phyloP scores from a whole-genome alignment of 148 eudicot species.

The Cornus kousa region DNA sequence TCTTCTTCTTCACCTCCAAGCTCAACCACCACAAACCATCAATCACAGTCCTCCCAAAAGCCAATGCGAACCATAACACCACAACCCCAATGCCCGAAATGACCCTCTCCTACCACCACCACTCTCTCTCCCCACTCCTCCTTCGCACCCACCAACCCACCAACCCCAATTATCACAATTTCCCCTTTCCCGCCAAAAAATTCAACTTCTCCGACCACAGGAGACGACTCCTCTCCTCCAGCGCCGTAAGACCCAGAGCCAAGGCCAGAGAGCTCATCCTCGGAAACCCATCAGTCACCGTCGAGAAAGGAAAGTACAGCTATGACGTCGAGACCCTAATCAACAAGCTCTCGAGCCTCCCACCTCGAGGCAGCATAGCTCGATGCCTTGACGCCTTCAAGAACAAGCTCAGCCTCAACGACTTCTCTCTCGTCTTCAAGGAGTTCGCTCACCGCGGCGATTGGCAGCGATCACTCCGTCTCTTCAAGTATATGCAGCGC shows the following conservation, averaged over 20 bases:
- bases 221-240: constrained; percentile 10
- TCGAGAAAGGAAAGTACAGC: constrained; percentile 88
- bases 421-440: constrained; percentile 75
- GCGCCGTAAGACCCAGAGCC: constrained; percentile 32
- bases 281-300: constrained; percentile 62
- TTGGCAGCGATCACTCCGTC: constrained; percentile 89
- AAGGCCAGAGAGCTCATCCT: constrained; percentile 62
- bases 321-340: constrained; percentile 83
- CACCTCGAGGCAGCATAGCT: constrained; percentile 88
- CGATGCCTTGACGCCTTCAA: constrained; percentile 80
- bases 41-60: background rate
- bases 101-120: constrained; percentile 21
- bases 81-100: constrained; percentile 22
- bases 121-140: constrained; percentile 28
- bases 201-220: background rate
- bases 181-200: constrained; percentile 7
- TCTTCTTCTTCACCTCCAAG: constrained; percentile 18
- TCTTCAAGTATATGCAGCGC: constrained; percentile 94
- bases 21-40: constrained; percentile 6
- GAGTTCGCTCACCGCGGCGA: constrained; percentile 89
- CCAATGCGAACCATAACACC: constrained; percentile 5
- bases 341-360: constrained; percentile 79
- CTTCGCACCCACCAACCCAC: constrained; percentile 1
- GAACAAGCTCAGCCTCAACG: constrained; percentile 74
- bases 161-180: constrained; percentile 3